Base-by-base conservation (phyloP, 352 stramenopile genomes). In the Globisporangium takayamanum region DNA sequence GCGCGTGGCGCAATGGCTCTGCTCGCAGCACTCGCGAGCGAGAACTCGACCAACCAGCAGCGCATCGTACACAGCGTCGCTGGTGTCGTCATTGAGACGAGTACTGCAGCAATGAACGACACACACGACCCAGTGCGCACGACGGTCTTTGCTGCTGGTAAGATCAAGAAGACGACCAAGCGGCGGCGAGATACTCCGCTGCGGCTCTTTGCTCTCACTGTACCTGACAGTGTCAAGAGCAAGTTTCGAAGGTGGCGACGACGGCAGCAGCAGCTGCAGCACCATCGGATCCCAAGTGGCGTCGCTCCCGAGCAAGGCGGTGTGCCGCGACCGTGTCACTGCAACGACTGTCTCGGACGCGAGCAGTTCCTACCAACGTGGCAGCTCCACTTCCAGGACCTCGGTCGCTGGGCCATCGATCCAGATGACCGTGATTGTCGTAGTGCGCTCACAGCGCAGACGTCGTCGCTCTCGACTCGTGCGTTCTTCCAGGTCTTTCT, bases 361-460 rank as follows among this genome's bases (percentile, higher is more conserved):
- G 61, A 73, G 16, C 74, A 88, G 50, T 65, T 84, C 39, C 52
- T 84, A 0, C 55, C 74, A 8, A 82, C 76, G 10, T 88, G 76
- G 78, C 64, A 70, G 20, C 62, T 78, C 16, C 78, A 87, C 65
- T 85, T 80, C 22, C 60, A 69, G 11, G 76, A 87, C 57, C 67
- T 88, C 16, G 67, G 57, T 18, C 70, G 69, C 20, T 85, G 76
- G 78, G 60, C 42, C 30, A 54, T 42, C 36, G 60, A 62, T 6
- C 7, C 36, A 12, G 42, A 57, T 1, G 45, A 61, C 20, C 8
- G 41, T 30, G 8, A 50, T 2, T 11, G 46, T 25, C 4, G 5
- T 7, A 20, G 46, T 26, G 14, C 7, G 10, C 26, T 42, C 48
- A 14, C n/a, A 44, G n/a, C 16, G n/a, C 12, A 54, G 46, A 33